phyloP scores from a whole-genome alignment of 169 alveolate species.

The Plasmodium chabaudi region DNA sequence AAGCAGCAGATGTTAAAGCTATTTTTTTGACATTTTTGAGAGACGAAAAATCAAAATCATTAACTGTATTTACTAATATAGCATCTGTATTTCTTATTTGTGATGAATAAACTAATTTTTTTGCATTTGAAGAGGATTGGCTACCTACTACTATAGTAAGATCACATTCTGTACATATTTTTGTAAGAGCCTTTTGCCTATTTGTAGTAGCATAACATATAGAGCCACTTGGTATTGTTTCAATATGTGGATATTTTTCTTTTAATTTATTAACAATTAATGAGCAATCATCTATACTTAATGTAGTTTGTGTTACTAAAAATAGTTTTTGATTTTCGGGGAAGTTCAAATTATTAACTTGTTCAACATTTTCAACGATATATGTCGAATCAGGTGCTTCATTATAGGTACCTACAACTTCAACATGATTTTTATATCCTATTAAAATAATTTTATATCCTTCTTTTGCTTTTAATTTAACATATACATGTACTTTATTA shows the following conservation, averaged over 20 bases:
- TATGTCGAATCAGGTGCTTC: conserved; percentile 88
- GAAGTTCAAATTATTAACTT: conserved; percentile 80
- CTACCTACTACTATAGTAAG: conserved; percentile 86
- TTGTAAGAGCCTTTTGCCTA: conserved; percentile 86
- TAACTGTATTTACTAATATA: conserved; percentile 78
- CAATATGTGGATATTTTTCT: conserved; percentile 81
- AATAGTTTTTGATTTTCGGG: conserved; percentile 78
- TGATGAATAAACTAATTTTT: conserved; percentile 85
- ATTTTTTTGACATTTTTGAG: conserved; percentile 79
- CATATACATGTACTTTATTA: conserved; percentile 90
- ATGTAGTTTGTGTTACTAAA: conserved; percentile 89
- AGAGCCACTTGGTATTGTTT: conserved; percentile 89
- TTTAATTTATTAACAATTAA: conserved; percentile 80
- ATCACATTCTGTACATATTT: conserved; percentile 78
- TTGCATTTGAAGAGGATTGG: conserved; percentile 84
- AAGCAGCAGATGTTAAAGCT: conserved; percentile 87
- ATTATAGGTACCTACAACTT: conserved; percentile 85
- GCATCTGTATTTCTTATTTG: conserved; percentile 76
- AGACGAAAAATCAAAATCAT: conserved; percentile 79
- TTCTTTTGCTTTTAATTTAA: conserved; percentile 85
- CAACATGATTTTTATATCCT: conserved; percentile 90
- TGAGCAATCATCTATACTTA: conserved; percentile 87
- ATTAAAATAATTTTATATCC: conserved; percentile 87
- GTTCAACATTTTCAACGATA: conserved; percentile 84
- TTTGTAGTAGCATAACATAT: conserved; percentile 90